Conservation (phyloP, 768 basidiomycete genomes). For the Suillus sp. region DNA sequence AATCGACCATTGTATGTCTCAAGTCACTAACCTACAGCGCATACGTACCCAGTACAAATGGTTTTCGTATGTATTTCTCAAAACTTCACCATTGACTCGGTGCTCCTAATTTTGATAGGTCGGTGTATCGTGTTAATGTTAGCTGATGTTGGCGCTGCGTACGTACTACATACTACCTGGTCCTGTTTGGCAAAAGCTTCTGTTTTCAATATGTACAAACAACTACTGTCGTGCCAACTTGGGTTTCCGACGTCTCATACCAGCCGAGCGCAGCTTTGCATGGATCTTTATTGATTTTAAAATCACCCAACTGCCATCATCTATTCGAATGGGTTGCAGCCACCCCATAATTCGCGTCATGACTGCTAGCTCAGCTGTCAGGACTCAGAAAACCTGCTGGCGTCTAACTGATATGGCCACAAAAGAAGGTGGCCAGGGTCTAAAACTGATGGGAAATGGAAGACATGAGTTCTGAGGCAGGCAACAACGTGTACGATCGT, state of each 20-base stretch:
- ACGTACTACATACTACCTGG: not conserved
- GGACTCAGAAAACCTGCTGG: not conserved
- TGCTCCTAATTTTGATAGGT: constrained; percentile 3
- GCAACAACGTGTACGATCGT: constrained; percentile 8
- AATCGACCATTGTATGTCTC: not conserved
- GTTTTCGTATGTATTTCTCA: constrained; percentile 1
- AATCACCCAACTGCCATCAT: not conserved
- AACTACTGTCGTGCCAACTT: not conserved
- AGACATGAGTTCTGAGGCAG: not conserved
- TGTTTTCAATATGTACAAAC: not conserved
- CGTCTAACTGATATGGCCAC: not conserved
- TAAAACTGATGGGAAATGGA: not conserved
- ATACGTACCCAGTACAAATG: not conserved
- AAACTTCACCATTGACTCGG: not conserved
- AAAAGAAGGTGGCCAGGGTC: not conserved
- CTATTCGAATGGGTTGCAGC: not conserved
- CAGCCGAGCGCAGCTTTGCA: too few relatives aligned
- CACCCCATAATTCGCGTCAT: too few relatives aligned
- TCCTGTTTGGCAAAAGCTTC: not conserved
- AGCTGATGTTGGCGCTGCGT: not conserved
- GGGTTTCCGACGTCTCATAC: not conserved
- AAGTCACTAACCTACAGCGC: not conserved
- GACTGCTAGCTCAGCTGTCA: not conserved
- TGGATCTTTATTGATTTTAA: not conserved
- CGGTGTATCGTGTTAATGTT: not conserved